Evolutionary conservation across 495 filamentous ascomycete genomes (phyloP), one percentile per base, ranked within the genome.

Genomic region (Podospora conica): DNA sequence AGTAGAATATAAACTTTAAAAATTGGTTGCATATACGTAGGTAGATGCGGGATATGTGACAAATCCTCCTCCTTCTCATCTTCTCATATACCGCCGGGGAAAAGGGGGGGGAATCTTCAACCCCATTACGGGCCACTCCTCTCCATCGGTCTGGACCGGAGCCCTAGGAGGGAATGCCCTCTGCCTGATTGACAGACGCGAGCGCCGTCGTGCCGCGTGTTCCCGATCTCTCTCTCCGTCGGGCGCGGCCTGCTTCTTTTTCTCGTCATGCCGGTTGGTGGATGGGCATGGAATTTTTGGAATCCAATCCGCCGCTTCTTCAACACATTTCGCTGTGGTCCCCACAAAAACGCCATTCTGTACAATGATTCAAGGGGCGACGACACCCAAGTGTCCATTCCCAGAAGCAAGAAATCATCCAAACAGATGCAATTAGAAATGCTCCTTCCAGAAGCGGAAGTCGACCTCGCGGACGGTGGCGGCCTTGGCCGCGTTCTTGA

Each of bases 391-490:
- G 2, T 57, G 55, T 12, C 55, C 12, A 6, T 24, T 54, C 25
- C 21, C 22, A n/a, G 23, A 24, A 48, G 40, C 11, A 25, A 25
- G 53, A 40, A 21, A 48, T 55, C 40, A 58, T 11, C 64, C 20
- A 53, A 64, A 59, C 48, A 69, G 65, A 55, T 74, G 28, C 61
- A 63, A 63, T 63, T 63, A 63, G 61, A 63, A 63, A 63, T 99
- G 93, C 79, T 99, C 95, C 80, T 98, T 99, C 95, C 95, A 99
- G 83, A 99, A 99, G 75, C 91, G 92, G 81, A 98, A 99, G 64
- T 85, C 85, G 63, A 63, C 61, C 54, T 63, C 61, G 48, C 61
- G 61, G 8, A 83, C 87, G 21, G 86, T 90, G 8, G 88, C 87
- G 55, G 77, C 71, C 70, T 86, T 88, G 59, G 91, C 88, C 15